phyloP scores from a whole-genome alignment of 73 alveolate species.

The Paramecium octaurelia region DNA sequence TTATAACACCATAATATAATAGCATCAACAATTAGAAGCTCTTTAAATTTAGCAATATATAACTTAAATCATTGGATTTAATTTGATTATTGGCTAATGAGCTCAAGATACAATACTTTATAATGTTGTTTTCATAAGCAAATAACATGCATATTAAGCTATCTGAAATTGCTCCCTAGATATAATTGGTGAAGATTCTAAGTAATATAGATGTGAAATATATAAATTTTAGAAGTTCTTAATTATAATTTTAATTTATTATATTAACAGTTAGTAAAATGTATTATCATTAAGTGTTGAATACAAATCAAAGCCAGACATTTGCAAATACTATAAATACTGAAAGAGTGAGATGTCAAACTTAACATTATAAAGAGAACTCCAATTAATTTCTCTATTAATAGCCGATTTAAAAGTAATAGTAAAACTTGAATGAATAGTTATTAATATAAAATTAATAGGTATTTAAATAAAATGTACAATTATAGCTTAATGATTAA shows the following conservation, averaged over 20 bases:
- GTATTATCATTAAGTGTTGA: slow-evolving; percentile 12
- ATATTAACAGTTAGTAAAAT: slow-evolving; percentile 10
- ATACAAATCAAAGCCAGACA: background rate
- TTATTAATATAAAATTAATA: background rate
- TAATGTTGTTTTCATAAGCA: too few relatives aligned
- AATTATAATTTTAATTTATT: background rate
- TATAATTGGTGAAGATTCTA: background rate
- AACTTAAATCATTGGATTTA: background rate
- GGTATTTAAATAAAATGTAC: background rate
- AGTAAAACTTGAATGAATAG: background rate
- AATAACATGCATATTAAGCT: too few relatives aligned
- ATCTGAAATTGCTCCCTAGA: too few relatives aligned
- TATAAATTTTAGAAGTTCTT: background rate
- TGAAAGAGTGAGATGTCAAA: background rate
- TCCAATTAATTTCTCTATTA: background rate
- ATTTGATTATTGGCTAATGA: background rate
- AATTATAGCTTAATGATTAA: background rate
- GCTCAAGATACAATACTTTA: too few relatives aligned
- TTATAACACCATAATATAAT: background rate
- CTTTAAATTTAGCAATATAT: background rate
- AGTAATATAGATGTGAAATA: background rate
- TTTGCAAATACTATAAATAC: background rate
- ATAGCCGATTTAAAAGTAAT: background rate
- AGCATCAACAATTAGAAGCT: background rate
- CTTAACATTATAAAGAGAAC: background rate